Percentiles rank a stretch among this genome's conserved stretches.
Conservation (phyloP, 2,329 filamentous ascomycete species). For the Sordariomycetes sp. region DNA sequence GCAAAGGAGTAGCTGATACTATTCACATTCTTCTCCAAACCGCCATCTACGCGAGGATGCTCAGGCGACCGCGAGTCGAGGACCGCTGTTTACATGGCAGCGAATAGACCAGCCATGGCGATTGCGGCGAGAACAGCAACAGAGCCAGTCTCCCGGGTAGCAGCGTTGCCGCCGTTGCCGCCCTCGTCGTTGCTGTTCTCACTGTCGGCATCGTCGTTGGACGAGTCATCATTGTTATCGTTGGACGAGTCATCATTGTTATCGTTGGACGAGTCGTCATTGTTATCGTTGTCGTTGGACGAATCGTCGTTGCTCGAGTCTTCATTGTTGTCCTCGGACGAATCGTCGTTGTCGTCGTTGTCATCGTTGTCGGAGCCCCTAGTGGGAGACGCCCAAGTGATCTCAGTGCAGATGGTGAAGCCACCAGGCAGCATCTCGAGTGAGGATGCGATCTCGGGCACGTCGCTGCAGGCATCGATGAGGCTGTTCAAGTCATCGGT, state of each 20-base stretch:
- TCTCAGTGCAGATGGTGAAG: background rate
- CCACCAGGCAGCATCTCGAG: background rate
- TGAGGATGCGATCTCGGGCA: constrained; percentile 10
- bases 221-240: no score
- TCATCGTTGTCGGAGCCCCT: background rate
- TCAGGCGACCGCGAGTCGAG: no score
- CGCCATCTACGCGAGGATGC: no score
- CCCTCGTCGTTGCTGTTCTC: no score
- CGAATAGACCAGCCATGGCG: no score
- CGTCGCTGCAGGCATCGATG: constrained; percentile 16
- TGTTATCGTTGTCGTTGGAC: constrained; percentile 1
- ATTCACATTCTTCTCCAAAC: no score
- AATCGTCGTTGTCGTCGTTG: background rate
- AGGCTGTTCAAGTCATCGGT: constrained; percentile 10
- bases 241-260: no score
- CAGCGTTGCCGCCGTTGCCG: background rate
- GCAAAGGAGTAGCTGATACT: no score
- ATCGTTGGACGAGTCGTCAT: no score
- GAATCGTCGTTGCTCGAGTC: background rate
- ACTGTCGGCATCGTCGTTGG: background rate
- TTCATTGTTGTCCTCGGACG: background rate
- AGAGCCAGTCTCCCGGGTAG: background rate
- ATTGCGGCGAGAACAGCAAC: background rate
- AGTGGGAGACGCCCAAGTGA: background rate
- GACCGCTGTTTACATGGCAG: no score